Percentiles rank a stretch among this genome's conserved stretches.
Conservation (phyloP, 1,139 yeast genomes). For the Sugiyamaella castrensis region DNA sequence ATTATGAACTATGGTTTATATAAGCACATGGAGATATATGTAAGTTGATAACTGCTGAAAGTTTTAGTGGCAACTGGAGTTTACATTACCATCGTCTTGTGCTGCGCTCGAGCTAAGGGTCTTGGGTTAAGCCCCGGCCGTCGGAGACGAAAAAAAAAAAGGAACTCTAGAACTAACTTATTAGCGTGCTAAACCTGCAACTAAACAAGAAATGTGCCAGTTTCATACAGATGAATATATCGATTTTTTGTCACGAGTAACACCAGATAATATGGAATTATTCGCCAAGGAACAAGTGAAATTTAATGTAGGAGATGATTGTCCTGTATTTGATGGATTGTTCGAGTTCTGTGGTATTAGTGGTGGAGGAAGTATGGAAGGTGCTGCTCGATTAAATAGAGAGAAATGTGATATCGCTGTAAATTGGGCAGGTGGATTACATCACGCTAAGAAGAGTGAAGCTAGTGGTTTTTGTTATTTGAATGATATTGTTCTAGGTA, state of each 20-base stretch:
- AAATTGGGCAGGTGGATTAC: constrained; percentile 96
- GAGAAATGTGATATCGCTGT: constrained; percentile 96
- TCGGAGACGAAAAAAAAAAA: neutral
- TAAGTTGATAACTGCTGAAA: constrained; percentile 25
- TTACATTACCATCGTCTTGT: too few relatives aligned
- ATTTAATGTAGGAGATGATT: constrained; percentile 96
- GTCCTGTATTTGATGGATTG: constrained; percentile 95
- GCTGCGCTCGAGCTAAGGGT: too few relatives aligned
- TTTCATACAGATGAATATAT: constrained; percentile 97
- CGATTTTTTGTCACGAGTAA: constrained; percentile 86
- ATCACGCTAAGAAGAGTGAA: constrained; percentile 93
- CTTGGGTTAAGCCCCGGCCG: too few relatives aligned
- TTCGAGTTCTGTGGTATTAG: constrained; percentile 92
- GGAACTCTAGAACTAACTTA: neutral
- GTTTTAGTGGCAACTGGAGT: too few relatives aligned
- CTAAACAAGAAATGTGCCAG: constrained; percentile 98
- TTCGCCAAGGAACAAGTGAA: constrained; percentile 90
- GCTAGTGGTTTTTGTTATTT: constrained; percentile 96
- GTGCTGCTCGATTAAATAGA: constrained; percentile 86
- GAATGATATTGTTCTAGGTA: constrained; percentile 86
- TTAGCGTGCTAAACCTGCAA: constrained; percentile 88
- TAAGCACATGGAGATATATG: constrained; percentile 93
- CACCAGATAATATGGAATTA: constrained; percentile 90
- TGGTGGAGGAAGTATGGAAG: constrained; percentile 98
- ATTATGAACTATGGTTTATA: constrained; percentile 97